Evolutionary conservation across 805 yeast species (phyloP).

Genomic region (Saccharomyces kudriavzevii): DNA sequence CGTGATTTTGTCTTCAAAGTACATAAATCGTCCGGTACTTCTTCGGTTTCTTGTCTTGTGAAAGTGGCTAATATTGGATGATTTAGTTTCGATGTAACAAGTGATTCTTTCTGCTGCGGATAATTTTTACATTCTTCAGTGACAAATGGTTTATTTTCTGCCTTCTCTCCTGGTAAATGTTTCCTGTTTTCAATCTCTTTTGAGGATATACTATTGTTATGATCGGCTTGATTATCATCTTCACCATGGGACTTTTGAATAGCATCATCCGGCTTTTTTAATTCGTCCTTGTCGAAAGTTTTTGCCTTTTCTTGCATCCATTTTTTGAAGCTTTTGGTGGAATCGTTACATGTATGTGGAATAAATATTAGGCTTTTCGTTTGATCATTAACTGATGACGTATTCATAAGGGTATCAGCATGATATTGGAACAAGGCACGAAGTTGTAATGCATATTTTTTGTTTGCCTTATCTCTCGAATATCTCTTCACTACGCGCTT

Average conservation of each 20-base stretch:
- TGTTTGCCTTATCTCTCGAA: slow-evolving; percentile 26
- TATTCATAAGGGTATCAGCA: slow-evolving; percentile 17
- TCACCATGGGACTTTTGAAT: background rate
- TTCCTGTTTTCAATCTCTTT: background rate
- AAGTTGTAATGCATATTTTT: slow-evolving; percentile 25
- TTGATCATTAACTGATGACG: background rate
- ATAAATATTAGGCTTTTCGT: slow-evolving; percentile 8
- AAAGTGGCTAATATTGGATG: slow-evolving; percentile 4
- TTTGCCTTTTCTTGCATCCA: slow-evolving; percentile 10
- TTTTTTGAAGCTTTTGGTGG: slow-evolving; percentile 12
- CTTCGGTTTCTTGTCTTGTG: slow-evolving; percentile 28
- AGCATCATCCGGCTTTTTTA: background rate
- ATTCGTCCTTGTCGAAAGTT: background rate
- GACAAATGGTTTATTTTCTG: slow-evolving; percentile 29
- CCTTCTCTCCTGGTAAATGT: slow-evolving; percentile 8
- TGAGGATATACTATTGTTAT: background rate
- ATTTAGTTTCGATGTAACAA: slow-evolving; percentile 8
- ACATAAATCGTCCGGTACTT: slow-evolving; percentile 26
- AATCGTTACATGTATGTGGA: slow-evolving; percentile 22
- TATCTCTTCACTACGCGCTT: slow-evolving; percentile 27
- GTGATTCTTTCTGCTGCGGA: slow-evolving; percentile 35
- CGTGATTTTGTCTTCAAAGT: slow-evolving; percentile 17
- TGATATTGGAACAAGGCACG: slow-evolving; percentile 26
- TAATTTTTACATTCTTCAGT: slow-evolving; percentile 30
- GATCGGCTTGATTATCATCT: background rate